Evolutionary conservation across 2,329 filamentous ascomycete genomes (phyloP), one percentile per base, ranked within the genome.

Genomic region (Exophiala aquamarina): DNA sequence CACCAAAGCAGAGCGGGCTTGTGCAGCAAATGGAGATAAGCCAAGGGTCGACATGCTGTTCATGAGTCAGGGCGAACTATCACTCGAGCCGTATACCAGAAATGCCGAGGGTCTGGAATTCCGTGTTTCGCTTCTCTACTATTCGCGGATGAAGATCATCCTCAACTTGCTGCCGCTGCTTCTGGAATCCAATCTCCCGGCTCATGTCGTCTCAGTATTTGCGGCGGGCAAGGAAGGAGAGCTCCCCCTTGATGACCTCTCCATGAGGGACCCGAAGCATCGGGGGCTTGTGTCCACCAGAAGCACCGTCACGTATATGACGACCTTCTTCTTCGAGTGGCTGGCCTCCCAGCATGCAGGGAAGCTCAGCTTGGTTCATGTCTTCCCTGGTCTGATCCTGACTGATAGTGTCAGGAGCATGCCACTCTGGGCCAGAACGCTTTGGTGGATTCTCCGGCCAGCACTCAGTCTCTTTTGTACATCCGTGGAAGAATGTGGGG

Each of bases 11-110:
- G 79, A 82, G 58, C 62, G 65, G 29, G 68, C 69, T 19, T 18
- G 32, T 21, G 26, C 28, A 21, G 44, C 9, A 4, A 19, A 6
- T 32, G 40, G 29, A 18, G 15, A 17, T 10, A 14, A 1, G 8
- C 23, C 40, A 17, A 43, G 18, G 18, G 69, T 84, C 49, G 80
- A 83, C 58, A 60, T 81, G 3, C 61, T 83, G 0, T 77, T 81
- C 56, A 68, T 81, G 43, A 77, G 70, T 1, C 71, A 70, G 2
- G 78, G 77, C 3, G 72, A 71, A 57, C 63, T 76, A 53, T 62
- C 37, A 47, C 31, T 31, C 18, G 14, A 20, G 20, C 29, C 28
- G 14, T 13, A 33, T 13, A 40, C 37, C 18, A 26, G 6, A 26
- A 26, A 29, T n/a, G 37, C 38, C 34, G 47, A 35, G 33, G 47